Conservation (phyloP, 129 eudicot species). For the Lactuca saligna region DNA sequence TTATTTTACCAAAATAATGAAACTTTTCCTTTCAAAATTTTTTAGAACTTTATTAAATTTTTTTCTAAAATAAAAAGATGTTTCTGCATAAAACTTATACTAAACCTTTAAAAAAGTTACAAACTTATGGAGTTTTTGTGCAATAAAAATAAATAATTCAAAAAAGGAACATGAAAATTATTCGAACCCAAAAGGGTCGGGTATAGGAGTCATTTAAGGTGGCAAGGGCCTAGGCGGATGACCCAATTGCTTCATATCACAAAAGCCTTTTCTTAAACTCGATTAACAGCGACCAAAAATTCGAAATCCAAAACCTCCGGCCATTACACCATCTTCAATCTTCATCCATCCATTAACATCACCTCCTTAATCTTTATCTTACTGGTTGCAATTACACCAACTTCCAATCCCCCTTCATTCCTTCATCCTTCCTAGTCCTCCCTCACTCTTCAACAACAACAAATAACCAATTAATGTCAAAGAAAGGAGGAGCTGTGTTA, state of each 20-base stretch:
- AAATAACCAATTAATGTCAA: slow-evolving; percentile 35
- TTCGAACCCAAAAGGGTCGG: background rate
- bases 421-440: background rate
- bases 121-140: too few relatives aligned
- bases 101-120: too few relatives aligned
- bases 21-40: too few relatives aligned
- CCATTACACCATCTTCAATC: background rate
- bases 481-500: slow-evolving; percentile 47
- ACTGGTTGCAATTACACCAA: slow-evolving; percentile 15
- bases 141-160: background rate
- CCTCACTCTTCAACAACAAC: background rate
- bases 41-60: too few relatives aligned
- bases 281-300: slow-evolving; percentile 9
- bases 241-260: background rate
- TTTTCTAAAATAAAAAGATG: too few relatives aligned
- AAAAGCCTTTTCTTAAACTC: background rate
- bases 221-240: background rate
- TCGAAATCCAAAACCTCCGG: slow-evolving; percentile 20
- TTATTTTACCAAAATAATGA: too few relatives aligned
- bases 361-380: slow-evolving; percentile 4
- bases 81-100: too few relatives aligned
- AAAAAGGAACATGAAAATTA: too few relatives aligned
- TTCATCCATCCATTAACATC: slow-evolving; percentile 14
- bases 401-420: background rate
- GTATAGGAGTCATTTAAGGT: background rate